Conservation (phyloP, 2,329 filamentous ascomycete species). For the Biscogniauxia sp. region DNA sequence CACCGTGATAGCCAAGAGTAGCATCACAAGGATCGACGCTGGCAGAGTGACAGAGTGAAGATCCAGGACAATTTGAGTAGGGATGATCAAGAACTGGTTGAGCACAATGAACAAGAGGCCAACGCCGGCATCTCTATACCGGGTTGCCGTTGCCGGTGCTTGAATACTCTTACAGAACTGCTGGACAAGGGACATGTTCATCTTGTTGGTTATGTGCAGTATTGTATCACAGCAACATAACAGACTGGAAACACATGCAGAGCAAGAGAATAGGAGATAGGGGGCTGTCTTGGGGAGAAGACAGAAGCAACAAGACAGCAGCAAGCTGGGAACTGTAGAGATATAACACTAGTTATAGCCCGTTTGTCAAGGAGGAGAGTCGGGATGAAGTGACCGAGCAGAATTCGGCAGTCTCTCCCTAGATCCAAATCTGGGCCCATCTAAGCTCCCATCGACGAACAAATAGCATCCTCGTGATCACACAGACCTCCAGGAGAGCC, state of each 20-base stretch:
- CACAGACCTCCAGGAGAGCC: constrained; percentile 8
- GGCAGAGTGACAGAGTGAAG: constrained; percentile 27
- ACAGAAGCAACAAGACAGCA: constrained; percentile 19
- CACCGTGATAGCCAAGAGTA: constrained; percentile 23
- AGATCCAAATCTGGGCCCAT: constrained; percentile 10
- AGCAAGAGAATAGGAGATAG: constrained; percentile 6
- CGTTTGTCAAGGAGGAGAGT: constrained; percentile 18
- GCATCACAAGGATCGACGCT: constrained; percentile 32
- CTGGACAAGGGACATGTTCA: constrained; percentile 21
- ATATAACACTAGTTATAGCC: constrained; percentile 20
- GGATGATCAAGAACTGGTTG: constrained; percentile 26
- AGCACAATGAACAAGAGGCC: constrained; percentile 25
- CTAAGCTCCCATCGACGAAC: constrained; percentile 9
- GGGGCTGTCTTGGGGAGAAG: constrained; percentile 21
- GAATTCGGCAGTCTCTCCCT: constrained; percentile 2
- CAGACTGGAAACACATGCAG: constrained; percentile 24
- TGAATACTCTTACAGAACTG: constrained; percentile 25
- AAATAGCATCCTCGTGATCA: constrained; percentile 13
- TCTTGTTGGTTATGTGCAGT: constrained; percentile 9
- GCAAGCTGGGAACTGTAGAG: constrained; percentile 7
- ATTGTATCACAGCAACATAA: constrained; percentile 16
- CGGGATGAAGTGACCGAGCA: constrained; percentile 3
- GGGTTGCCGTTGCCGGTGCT: constrained; percentile 19
- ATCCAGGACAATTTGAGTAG: constrained; percentile 27
- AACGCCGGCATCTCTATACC: constrained; percentile 26